A percentile compares a stretch with the other conserved stretches of the same genome.
Conservation (phyloP, 129 eudicot species). For the Lactuca saligna region DNA sequence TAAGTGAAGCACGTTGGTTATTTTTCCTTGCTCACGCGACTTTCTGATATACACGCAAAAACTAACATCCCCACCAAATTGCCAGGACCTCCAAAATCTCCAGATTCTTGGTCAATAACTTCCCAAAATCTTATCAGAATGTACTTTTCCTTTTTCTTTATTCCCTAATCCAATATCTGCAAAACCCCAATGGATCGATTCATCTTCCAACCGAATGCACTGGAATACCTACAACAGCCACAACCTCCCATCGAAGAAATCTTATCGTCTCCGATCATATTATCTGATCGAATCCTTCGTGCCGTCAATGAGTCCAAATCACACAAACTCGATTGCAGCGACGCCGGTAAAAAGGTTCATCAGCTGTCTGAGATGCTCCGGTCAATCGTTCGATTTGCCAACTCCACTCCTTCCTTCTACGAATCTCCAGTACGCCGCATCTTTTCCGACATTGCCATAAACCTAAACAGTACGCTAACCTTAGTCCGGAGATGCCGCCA, state of each 20-base stretch:
- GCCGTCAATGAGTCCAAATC: conserved; percentile 42
- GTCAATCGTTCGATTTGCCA: conserved; percentile 17
- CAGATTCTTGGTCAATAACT: background rate
- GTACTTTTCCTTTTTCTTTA: background rate
- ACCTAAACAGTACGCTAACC: conserved; percentile 6
- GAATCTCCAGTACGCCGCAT: conserved; percentile 34
- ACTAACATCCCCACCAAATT: background rate
- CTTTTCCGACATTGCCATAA: conserved; percentile 14
- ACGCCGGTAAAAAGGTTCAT: conserved; percentile 32
- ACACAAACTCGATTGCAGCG: conserved; percentile 54
- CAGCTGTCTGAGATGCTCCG: conserved; percentile 28
- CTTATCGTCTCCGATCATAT: conserved; percentile 42
- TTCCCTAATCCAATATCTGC: background rate
- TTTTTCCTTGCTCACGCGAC: background rate
- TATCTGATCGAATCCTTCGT: conserved; percentile 46
- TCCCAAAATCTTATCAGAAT: background rate
- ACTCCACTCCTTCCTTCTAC: conserved; percentile 25
- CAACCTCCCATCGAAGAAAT: conserved; percentile 38
- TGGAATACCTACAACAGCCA: conserved; percentile 3
- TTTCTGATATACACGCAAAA: background rate
- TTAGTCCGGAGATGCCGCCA: conserved; percentile 38
- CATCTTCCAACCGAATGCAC: background rate
- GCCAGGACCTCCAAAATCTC: background rate
- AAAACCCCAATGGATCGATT: background rate
- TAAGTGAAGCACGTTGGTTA: background rate